Conservation (phyloP, 1,284 basidiomycete genomes). For the Bondarzewia mesenterica region DNA sequence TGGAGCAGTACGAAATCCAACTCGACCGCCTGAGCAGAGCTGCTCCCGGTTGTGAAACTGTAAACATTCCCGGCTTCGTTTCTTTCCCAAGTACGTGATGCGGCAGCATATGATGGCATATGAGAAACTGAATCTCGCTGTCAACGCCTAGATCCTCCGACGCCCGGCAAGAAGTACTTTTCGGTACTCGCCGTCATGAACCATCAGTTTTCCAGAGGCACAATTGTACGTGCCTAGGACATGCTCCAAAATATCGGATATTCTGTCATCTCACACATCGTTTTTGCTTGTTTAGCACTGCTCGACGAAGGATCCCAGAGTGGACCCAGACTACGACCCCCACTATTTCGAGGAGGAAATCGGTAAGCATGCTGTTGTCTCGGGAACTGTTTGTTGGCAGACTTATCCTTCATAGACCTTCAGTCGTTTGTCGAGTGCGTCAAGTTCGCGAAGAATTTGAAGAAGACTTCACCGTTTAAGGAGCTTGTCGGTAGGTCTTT, state of each 20-base stretch:
- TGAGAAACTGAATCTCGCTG: background rate
- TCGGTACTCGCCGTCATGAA: conserved; percentile 24
- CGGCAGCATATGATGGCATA: no score
- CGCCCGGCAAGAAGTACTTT: conserved; percentile 24
- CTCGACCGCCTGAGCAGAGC: conserved; percentile 21
- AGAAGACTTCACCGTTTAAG: conserved; percentile 34
- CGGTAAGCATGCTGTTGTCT: conserved; percentile 22
- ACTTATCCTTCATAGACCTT: conserved; percentile 22
- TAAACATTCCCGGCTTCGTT: conserved; percentile 18
- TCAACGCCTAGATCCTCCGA: conserved; percentile 17
- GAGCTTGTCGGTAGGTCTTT: conserved; percentile 19
- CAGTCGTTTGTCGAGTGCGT: conserved; percentile 33
- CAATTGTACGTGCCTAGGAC: conserved; percentile 25
- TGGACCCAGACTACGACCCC: conserved; percentile 37
- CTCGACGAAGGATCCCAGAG: conserved; percentile 28
- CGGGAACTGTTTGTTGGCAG: conserved; percentile 5
- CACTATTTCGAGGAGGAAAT: conserved; percentile 39
- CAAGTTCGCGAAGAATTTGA: conserved; percentile 38
- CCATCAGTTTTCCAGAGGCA: conserved; percentile 31
- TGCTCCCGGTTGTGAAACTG: conserved; percentile 22
- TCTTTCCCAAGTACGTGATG: conserved; percentile 17
- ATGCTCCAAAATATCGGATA: background rate
- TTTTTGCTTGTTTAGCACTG: conserved; percentile 22
- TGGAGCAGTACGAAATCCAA: conserved; percentile 28
- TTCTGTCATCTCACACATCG: background rate